Evolutionary conservation across 805 yeast species (phyloP).

Genomic region (Komagataella ulmi): DNA sequence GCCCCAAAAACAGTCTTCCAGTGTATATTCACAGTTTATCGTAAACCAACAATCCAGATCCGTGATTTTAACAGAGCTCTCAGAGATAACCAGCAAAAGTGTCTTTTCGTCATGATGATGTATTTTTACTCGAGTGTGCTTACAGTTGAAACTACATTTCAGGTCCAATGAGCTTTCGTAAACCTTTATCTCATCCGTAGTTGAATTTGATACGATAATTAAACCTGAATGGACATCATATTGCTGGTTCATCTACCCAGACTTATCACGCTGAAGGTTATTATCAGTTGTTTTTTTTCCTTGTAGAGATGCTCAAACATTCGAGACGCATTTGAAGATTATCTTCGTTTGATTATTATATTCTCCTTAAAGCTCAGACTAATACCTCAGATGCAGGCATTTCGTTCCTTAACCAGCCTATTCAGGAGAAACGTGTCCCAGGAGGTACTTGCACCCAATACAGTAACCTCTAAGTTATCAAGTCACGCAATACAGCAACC

Average conservation of each 20-base stretch:
- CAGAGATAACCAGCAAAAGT: neutral
- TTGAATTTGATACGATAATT: neutral
- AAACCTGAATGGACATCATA: neutral
- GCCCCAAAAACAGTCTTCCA: neutral
- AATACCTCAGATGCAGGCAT: neutral
- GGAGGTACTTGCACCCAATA: neutral
- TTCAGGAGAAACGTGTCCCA: neutral
- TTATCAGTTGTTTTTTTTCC: no score
- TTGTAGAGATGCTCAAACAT: no score
- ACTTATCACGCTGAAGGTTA: no score
- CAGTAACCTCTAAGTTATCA: neutral
- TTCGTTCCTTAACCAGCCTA: neutral
- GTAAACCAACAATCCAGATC: neutral
- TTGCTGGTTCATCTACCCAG: neutral
- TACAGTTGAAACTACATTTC: neutral
- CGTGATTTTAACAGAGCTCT: neutral
- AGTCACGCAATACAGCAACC: conserved; percentile 8
- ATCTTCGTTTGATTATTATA: no score
- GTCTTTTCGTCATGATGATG: neutral
- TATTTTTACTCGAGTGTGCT: neutral
- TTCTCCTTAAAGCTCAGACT: no score
- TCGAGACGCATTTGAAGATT: no score
- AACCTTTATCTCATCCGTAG: neutral
- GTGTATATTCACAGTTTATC: neutral
- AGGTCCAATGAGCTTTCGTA: neutral